Base-by-base conservation (phyloP, 2,329 filamentous ascomycete species). In the Sporothrix protearum region DNA sequence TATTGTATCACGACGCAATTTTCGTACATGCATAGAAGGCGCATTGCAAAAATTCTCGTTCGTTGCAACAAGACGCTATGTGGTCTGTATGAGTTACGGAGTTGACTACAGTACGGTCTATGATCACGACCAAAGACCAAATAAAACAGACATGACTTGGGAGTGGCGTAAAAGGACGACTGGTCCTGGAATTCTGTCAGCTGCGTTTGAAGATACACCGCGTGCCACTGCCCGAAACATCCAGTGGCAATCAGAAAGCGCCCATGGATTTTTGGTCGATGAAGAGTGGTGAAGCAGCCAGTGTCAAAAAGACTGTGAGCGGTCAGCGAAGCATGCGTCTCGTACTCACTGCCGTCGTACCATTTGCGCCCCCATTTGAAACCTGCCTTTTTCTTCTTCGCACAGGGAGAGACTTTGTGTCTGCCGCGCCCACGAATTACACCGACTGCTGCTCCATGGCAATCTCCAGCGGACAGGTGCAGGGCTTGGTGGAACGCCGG, bases 171-270 rank as follows among this genome's bases (percentile, higher is more conserved):
- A 6, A 6, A 49, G n/a, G 28, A 1, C 33, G 28, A 42, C 10
- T 45, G 36, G 36, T 1, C 16, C n/a, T 28, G 59, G 36, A 3
- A 16, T 47, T 45, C 14, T 47, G 42, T 4, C 36, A 36, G 14
- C n/a, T 25, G 36, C 36, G 10, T 25, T 63, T 63, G 33, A 9
- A 47, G 47, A 30, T 8, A 8, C 42, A 22, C 61, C 22, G 42
- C 61, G 22, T 66, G 61, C 39, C 39, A 33, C 14, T 59, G 51
- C 63, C 51, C 67, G 67, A 69, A 53, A 69, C 51, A 47, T 45
- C n/a, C 36, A 53, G 66, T 14, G 22, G 36, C 25, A 36, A n/a
- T 63, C 39, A 45, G 42, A 49, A 49, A 66, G 61, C 61, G 16
- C 42, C 61, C 39, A 19, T 66, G 28, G 63, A 33, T 33, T 42